Base-by-base conservation (phyloP, 1,139 yeast genomes). In the Kazachstania sp. region DNA sequence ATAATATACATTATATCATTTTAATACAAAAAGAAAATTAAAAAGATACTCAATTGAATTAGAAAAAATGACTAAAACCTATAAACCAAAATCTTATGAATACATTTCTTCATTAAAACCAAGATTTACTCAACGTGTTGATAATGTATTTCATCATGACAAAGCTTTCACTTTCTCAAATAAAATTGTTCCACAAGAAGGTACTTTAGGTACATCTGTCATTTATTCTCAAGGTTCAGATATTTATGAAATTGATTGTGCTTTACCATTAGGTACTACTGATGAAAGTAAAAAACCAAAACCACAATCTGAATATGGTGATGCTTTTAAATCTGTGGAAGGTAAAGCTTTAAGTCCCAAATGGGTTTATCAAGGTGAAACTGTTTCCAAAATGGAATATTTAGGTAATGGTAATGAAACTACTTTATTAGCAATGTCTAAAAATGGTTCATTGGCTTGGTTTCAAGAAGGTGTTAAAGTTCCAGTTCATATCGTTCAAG, bases 81-180 rank as follows among this genome's bases (percentile, higher is more conserved):
- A 30, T 34, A 47, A 47, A 23, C 47, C 41, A 46, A 19, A 86
- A 56, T 71, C 90, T 45, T 92, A 92, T 48, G 60, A 59, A 48
- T 62, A 60, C 48, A 61, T 67, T 31, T 86, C 63, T 72, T 85
- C 53, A 76, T 87, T 57, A 77, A 86, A 53, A 77, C 95, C 35
- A 74, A 78, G 52, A 79, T 86, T 15, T 41, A 50, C 54, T 19
- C 49, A 55, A 3, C 51, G 54, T 43, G 54, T 52, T 18, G 61
- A 56, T 28, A 51, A 52, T 20, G 49, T 49, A 15, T 44, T 49
- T 19, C 54, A 51, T 23, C 51, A 53, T 13, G 52, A 51, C n/a
- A 57, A 60, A 40, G 52, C 56, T 5, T 43, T 60, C 32, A 50
- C 56, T 7, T 61, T 60, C 44, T 52, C 57, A 16, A 54, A 56